A percentile compares a stretch with the other conserved stretches of the same genome.
Evolutionary conservation across 202 grass and related monocot genomes (phyloP).

Genomic region (Panicum virgatum): DNA sequence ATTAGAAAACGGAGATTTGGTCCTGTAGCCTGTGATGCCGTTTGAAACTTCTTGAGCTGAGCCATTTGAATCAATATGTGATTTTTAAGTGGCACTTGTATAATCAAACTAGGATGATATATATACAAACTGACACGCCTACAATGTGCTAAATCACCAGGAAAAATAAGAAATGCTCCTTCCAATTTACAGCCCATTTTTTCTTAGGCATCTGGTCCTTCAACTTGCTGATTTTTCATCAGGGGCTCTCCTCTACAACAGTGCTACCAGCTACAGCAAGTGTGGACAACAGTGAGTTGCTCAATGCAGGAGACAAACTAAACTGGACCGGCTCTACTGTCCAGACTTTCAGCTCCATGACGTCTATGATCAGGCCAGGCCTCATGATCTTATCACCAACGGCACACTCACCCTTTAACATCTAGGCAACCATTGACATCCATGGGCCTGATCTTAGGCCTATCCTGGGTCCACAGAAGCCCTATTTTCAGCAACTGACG

Average conservation of each 20-base stretch:
- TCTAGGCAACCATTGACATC: conserved; percentile 59
- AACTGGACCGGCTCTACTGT: conserved; percentile 26
- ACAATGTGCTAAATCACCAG: conserved; percentile 26
- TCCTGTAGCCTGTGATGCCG: background rate
- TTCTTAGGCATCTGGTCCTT: conserved; percentile 6
- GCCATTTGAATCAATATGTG: background rate
- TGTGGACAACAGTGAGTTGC: conserved; percentile 40
- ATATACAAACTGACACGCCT: conserved; percentile 16
- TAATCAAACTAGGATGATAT: background rate
- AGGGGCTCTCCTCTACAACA: conserved; percentile 28
- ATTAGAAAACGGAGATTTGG: background rate
- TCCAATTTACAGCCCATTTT: conserved; percentile 18
- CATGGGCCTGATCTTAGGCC: conserved; percentile 59
- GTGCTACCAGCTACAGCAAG: conserved; percentile 50
- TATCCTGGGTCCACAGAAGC: conserved; percentile 84
- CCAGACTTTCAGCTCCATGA: conserved; percentile 77
- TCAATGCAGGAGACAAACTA: conserved; percentile 21
- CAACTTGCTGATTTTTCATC: background rate
- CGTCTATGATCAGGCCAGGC: conserved; percentile 78
- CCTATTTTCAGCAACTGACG: conserved; percentile 60
- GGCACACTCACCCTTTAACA: conserved; percentile 51
- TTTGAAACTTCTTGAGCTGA: background rate
- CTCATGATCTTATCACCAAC: conserved; percentile 57
- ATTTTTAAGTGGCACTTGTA: background rate
- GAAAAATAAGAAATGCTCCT: background rate